These are phyloP conservation scores for Lasiodiplodia sp. DNA, from an alignment of 2,329 filamentous ascomycete species.

Conservation along the genomic window DNA sequence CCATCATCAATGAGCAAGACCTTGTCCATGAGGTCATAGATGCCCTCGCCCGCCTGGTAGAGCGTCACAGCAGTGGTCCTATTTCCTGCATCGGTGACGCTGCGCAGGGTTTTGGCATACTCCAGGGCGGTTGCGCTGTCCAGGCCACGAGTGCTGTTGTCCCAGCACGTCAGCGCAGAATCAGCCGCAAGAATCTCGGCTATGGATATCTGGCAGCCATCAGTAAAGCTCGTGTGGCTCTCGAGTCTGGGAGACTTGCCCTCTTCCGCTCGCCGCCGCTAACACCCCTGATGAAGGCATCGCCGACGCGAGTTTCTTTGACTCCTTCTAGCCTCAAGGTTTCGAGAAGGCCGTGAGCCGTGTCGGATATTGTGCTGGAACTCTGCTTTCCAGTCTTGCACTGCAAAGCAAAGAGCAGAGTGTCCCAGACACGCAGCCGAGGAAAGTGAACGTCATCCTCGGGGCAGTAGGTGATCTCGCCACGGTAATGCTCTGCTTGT, in stretches of 20 bases:
- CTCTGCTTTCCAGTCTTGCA: too few species aligned
- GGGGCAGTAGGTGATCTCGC: slow-evolving; percentile 65
- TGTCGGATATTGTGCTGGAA: too few species aligned
- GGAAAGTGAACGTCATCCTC: slow-evolving; percentile 62
- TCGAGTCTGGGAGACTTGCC: slow-evolving; percentile 60
- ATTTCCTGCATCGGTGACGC: slow-evolving; percentile 80
- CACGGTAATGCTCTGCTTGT: slow-evolving; percentile 57
- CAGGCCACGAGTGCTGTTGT: slow-evolving; percentile 75
- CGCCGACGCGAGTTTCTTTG: slow-evolving; percentile 59
- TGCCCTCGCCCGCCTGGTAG: too few species aligned
- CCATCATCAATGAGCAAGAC: too few species aligned
- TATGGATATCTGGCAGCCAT: too few species aligned
- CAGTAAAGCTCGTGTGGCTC: slow-evolving; percentile 55
- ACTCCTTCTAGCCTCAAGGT: too few species aligned
- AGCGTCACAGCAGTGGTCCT: slow-evolving; percentile 74
- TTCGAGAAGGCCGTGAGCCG: too few species aligned
- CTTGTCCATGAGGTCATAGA: too few species aligned
- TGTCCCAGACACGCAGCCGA: slow-evolving; percentile 52
- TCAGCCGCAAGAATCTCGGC: slow-evolving; percentile 52
- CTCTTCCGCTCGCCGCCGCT: slow-evolving; percentile 74
- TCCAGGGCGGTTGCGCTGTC: slow-evolving; percentile 81
- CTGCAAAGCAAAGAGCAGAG: too few species aligned
- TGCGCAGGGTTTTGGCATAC: slow-evolving; percentile 76
- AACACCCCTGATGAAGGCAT: slow-evolving; percentile 71
- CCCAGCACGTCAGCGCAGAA: slow-evolving; percentile 57